Base-by-base conservation (phyloP, 2,329 filamentous ascomycete genomes). In the Penicillium olsonii region DNA sequence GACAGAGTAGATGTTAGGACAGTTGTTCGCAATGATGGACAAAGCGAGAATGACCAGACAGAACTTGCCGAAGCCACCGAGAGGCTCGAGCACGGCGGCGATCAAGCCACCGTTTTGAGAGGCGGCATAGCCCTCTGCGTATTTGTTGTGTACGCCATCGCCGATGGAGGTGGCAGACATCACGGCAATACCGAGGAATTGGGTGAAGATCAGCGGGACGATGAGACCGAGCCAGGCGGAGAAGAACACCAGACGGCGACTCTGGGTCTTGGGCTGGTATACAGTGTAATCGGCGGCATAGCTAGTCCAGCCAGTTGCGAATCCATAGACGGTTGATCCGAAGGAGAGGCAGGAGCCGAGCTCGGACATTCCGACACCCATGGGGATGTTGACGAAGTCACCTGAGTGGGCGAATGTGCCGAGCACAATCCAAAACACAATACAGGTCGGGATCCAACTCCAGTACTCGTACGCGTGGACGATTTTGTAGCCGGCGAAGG, bases 281-380 rank as follows among this genome's bases (percentile, higher is more conserved):
- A 90, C 87, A 18, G 87, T 90, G 68, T 91, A 92, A 64, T 92
- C 88, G 8, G 87, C 85, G 0, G 88, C 87, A 52, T 85, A 88
- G 6, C 81, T 81, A 1, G 85, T 84, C 88, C 89, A 94, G 48
- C 88, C 82, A 2, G 87, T 85, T 15, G 84, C 79, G 64, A 87
- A 86, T 33, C 86, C 82, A 67, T 83, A 86, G 27, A 91, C 75
- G 15, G 85, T 79, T 11, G 84, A 78, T 37, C 84, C 80, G 62
- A 87, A 87, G 48, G 83, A 84, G 38, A 94, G 75, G 34, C 86
- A 69, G 47, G 75, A 65, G 49, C 86, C 81, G 47, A 86, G 70
- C 63, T 90, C 86, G 1, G 76, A 71, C 2, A 64, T 77, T 6
- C 87, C 87, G 1, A 73, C 69, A 8, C 70, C 71, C 75, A 86